Base-by-base conservation (phyloP, 805 yeast species). In the Suhomyces faveliae region DNA sequence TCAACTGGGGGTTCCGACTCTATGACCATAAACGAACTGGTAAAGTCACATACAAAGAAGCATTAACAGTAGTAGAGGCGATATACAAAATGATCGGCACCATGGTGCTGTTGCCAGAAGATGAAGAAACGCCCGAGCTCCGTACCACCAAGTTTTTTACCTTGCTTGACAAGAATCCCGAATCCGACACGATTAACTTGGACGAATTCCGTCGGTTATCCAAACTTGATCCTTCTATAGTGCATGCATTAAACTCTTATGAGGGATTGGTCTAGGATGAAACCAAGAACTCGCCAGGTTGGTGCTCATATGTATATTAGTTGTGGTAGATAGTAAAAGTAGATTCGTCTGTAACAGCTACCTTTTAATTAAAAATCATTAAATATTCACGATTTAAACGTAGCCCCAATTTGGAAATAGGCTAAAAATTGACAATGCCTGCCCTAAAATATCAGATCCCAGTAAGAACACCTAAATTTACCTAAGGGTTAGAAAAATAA, bases 61-160 rank as follows among this genome's bases (percentile, higher is more conserved):
- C 94, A 81, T 72, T 89, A 43, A 73, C 80, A 1, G 89, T 94
- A 37, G 87, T 90, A 5, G 76, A 79, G 24, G 85, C 97, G 25
- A 87, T 92, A 27, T 92, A 94, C 66, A 87, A 87, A 66, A 91
- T 94, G 98, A 86, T 92, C 50, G 99, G 98, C 1, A 79, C 91
- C 1, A 89, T 91, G 92, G 96, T 91, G 49, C 83, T 83, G 51
- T 74, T 90, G 45, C 87, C 89, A 15, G 92, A 84, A 19, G 97
- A 91, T 61, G 98, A 91, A 58, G 80, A 83, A 40, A 90, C 98
- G 0, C 98, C 99, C 0, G 97, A 91, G 59, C 73, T 83, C 54
- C 77, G 98, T 51, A 89, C 89, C 1, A 78, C 81, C 45, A 92
- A 90, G 73, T 83, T 92, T 37, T 92, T 95, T 69, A 74, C 67